These are phyloP conservation scores for Phaeosphaeria sp. DNA, from an alignment of 2,329 filamentous ascomycete genomes.

Conservation along the genomic window DNA sequence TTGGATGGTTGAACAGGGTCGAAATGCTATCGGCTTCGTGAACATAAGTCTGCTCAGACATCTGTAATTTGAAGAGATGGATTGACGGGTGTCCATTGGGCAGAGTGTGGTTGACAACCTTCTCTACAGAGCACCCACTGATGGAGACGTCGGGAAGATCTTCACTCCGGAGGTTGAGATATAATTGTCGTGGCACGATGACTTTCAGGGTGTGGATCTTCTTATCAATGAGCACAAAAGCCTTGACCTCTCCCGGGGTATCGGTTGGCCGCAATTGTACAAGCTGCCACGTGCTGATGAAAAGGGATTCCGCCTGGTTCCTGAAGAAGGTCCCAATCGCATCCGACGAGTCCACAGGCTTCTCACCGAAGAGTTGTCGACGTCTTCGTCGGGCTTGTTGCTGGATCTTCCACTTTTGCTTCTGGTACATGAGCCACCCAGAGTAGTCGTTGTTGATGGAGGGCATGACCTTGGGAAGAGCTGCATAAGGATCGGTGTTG, in stretches of 20 bases:
- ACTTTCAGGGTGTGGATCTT: constrained; percentile 90
- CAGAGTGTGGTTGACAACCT: constrained; percentile 89
- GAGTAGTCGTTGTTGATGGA: constrained; percentile 84
- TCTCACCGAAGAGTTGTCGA: constrained; percentile 91
- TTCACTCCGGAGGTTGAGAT: constrained; percentile 86
- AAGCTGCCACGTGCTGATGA: constrained; percentile 93
- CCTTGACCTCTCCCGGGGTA: constrained; percentile 82
- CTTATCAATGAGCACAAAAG: constrained; percentile 90
- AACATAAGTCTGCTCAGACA: constrained; percentile 87
- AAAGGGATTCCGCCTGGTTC: constrained; percentile 88
- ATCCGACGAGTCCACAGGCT: constrained; percentile 66
- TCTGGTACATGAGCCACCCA: constrained; percentile 91
- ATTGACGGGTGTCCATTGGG: constrained; percentile 94
- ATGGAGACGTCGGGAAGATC: constrained; percentile 90
- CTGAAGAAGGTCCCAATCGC: constrained; percentile 78
- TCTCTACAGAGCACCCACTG: constrained; percentile 85
- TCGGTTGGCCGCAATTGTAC: constrained; percentile 85
- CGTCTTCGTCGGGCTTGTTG: constrained; percentile 85
- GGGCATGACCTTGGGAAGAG: constrained; percentile 83
- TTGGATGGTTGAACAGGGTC: constrained; percentile 85
- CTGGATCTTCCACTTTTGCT: constrained; percentile 98
- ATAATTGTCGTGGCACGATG: constrained; percentile 87
- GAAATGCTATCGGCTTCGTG: constrained; percentile 83
- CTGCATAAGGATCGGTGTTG: constrained; percentile 78
- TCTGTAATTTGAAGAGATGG: constrained; percentile 91